phyloP scores from a whole-genome alignment of 2,329 filamentous ascomycete genomes.

The Fusarium staphyleae region DNA sequence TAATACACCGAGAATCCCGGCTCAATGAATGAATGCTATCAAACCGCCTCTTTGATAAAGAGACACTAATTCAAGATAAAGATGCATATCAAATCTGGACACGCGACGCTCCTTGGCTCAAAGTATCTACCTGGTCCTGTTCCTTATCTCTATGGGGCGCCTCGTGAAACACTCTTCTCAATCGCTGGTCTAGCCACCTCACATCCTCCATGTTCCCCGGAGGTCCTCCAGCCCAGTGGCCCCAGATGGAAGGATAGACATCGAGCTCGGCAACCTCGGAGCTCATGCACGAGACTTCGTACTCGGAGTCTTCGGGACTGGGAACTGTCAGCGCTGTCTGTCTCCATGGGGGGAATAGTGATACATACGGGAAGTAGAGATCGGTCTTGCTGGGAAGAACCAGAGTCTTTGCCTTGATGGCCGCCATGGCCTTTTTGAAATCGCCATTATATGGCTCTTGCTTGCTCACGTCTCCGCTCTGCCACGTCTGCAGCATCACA shows the following conservation, averaged over 20 bases:
- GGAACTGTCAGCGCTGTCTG: not conserved
- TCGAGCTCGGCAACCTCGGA: slow-evolving; percentile 45
- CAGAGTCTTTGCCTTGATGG: slow-evolving; percentile 75
- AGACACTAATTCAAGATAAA: too few relatives aligned
- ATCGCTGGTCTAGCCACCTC: slow-evolving; percentile 69
- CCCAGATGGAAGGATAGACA: slow-evolving; percentile 52
- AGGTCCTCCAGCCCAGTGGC: slow-evolving; percentile 69
- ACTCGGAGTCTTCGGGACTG: slow-evolving; percentile 74
- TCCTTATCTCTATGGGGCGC: not conserved
- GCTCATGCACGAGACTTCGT: slow-evolving; percentile 66
- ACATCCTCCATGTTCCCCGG: slow-evolving; percentile 75
- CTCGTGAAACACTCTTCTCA: slow-evolving; percentile 30
- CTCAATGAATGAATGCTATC: too few relatives aligned
- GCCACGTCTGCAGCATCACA: slow-evolving; percentile 81
- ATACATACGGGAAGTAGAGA: slow-evolving; percentile 72
- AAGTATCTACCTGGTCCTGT: not conserved
- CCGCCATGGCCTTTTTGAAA: slow-evolving; percentile 69
- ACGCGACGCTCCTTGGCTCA: not conserved
- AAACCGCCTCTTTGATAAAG: too few relatives aligned
- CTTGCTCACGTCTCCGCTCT: slow-evolving; percentile 72
- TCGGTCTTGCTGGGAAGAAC: slow-evolving; percentile 77
- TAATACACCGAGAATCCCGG: too few relatives aligned
- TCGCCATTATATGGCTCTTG: slow-evolving; percentile 73
- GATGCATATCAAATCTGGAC: not conserved
- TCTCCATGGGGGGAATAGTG: fast-evolving